These are phyloP conservation scores for Aspergillus clavatus DNA, from an alignment of 2,329 filamentous ascomycete genomes.

Conservation along the genomic window DNA sequence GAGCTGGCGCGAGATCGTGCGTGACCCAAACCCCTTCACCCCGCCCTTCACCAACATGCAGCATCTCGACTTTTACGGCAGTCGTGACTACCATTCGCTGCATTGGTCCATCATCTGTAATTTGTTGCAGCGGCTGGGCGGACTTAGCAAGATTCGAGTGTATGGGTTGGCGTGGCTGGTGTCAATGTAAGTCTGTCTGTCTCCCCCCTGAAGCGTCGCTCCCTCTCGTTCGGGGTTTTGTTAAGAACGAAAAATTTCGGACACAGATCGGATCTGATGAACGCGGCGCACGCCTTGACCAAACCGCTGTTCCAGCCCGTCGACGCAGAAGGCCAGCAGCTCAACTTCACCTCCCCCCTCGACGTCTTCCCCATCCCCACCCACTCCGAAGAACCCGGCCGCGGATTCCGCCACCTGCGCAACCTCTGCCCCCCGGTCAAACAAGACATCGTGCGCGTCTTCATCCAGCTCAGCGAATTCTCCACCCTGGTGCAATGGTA, in stretches of 20 bases:
- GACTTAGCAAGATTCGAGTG: conserved; percentile 1
- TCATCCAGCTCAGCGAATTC: conserved; percentile 6
- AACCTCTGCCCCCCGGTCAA: conserved; percentile 2
- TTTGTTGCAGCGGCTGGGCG: conserved; percentile 3
- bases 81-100: conserved; percentile 5
- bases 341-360: conserved; percentile 1
- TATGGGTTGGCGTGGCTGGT: conserved; percentile 6
- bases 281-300: background rate
- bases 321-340: background rate
- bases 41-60: conserved; percentile 4
- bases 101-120: conserved; percentile 8
- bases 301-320: conserved; percentile 7
- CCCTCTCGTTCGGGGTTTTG: background rate
- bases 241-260: too few relatives aligned
- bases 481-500: conserved; percentile 3
- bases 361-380: background rate
- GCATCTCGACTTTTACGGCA: conserved; percentile 6
- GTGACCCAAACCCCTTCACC: conserved; percentile 7
- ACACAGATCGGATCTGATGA: conserved; percentile 3
- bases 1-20: background rate
- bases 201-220: too few relatives aligned
- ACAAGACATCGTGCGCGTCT: background rate
- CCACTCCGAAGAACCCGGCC: background rate
- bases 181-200: background rate
- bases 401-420: conserved; percentile 3